Evolutionary conservation across 2,329 filamentous ascomycete species (phyloP), one percentile per base, ranked within the genome.

Genomic region (Colletotrichum kahawae): DNA sequence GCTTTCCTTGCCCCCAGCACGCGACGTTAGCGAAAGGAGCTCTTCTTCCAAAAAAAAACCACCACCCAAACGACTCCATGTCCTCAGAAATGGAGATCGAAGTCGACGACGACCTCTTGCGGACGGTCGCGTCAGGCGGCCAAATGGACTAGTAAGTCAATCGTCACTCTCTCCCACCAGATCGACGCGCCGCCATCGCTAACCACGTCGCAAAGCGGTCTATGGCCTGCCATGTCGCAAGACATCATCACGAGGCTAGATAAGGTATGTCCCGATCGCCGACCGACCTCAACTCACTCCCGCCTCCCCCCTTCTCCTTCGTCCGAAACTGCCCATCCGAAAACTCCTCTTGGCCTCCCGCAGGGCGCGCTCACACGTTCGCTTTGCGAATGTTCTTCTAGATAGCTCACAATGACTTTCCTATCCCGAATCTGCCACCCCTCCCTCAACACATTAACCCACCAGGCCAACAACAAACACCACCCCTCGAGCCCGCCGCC

Each of bases 351-450:
- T 68, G 56, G 65, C 43, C 27, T 67, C 31, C 43, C 64, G 29
- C 60, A 75, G 73, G 68, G 73, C 70, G 56, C 34, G 70, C 31
- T 43, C 56, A 57, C 70, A 29, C 71, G 56, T 62, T 76, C 59
- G 69, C 65, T 71, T 67, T 31, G 54, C 68, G 74, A 71, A 60
- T 73, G 33, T 68, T 51, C 57, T 56, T 65, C 36, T 65, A 97
- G 95, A 96, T 95, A 78, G 91, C 94, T 54, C 90, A 91, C 83
- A 89, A 92, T 81, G 92, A 93, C 67, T 98, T 98, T 79, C 92
- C 94, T 56, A 93, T 93, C 79, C 94, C 94, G 13, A 88, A 86
- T 68, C 84, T 91, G 67, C 88, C 90, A 38, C 84, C 86, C 18
- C 85, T 85, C 14, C 84, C 84, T 29, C 79, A 86, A 57, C 83